A percentile compares a stretch with the other conserved stretches of the same genome.
phyloP scores from a whole-genome alignment of 345 rosid genomes.

The Ceriops decandra region DNA sequence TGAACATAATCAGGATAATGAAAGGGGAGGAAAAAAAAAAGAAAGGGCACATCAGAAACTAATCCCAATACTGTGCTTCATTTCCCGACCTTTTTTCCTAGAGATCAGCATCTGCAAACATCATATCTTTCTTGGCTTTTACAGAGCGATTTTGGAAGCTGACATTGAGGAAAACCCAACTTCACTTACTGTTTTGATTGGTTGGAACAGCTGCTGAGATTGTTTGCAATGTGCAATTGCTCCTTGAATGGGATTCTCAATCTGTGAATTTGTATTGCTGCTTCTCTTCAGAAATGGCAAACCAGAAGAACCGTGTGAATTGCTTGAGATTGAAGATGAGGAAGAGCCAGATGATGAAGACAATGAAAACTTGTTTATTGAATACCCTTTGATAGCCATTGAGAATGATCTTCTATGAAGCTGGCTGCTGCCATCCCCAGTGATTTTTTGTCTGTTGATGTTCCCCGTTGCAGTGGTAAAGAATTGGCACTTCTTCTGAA shows the following conservation, averaged over 20 bases:
- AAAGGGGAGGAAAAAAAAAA: slow-evolving; percentile 1
- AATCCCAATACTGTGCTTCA: slow-evolving; percentile 4
- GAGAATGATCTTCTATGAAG: slow-evolving; percentile 33
- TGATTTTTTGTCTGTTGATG: slow-evolving; percentile 12
- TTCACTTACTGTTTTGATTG: slow-evolving; percentile 43
- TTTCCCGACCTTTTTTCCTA: not conserved
- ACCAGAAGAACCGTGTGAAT: slow-evolving; percentile 1
- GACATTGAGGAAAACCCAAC: slow-evolving; percentile 54
- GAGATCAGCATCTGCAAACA: slow-evolving; percentile 50
- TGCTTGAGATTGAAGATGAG: slow-evolving; percentile 10
- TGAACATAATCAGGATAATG: slow-evolving; percentile 6
- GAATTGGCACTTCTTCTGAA: slow-evolving; percentile 22
- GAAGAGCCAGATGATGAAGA: not conserved
- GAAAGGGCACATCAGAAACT: slow-evolving; percentile 15
- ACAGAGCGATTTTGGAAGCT: slow-evolving; percentile 38
- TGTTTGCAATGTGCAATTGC: slow-evolving; percentile 91
- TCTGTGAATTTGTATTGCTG: slow-evolving; percentile 32
- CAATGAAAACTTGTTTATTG: slow-evolving; percentile 10
- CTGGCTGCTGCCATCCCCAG: slow-evolving; percentile 21
- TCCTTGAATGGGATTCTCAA: slow-evolving; percentile 81
- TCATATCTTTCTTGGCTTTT: slow-evolving; percentile 56
- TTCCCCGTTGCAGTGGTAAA: not conserved
- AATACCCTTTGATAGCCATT: slow-evolving; percentile 22
- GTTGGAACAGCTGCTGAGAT: slow-evolving; percentile 46
- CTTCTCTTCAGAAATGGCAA: slow-evolving; percentile 28